Conservation (phyloP, 1,284 basidiomycete genomes). For the Lignosus rhinocerotis region DNA sequence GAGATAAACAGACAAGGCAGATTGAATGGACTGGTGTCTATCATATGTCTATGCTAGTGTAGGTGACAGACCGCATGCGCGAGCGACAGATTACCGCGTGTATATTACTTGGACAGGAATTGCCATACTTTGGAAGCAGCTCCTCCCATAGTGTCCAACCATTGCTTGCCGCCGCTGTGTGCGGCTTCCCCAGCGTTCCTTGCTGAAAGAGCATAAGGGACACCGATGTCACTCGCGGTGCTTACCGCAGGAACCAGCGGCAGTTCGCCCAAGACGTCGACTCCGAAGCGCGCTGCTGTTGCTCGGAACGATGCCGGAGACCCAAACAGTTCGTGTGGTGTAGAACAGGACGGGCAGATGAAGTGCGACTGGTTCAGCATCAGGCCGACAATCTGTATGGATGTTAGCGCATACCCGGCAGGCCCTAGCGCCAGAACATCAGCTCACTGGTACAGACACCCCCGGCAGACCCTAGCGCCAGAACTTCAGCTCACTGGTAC, state of each 20-base stretch:
- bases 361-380: conserved; percentile 93
- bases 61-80: neutral
- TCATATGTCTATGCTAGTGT: neutral
- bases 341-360: conserved; percentile 77
- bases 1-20: neutral
- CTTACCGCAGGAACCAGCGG: conserved; percentile 84
- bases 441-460: conserved; percentile 81
- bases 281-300: conserved; percentile 60
- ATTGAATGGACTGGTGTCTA: neutral
- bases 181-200: conserved; percentile 22
- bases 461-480: no score
- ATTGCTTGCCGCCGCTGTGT: conserved; percentile 32
- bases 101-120: conserved; percentile 10
- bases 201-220: conserved; percentile 51
- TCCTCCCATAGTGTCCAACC: conserved; percentile 48
- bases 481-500: conserved; percentile 83
- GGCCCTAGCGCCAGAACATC: no score
- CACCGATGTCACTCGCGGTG: conserved; percentile 72
- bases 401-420: neutral
- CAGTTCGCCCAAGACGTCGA: conserved; percentile 81
- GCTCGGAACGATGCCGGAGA: conserved; percentile 63
- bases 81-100: neutral
- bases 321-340: conserved; percentile 81
- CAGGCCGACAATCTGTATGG: conserved; percentile 78
- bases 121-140: conserved; percentile 47